phyloP scores from a whole-genome alignment of 305 asterid species.

The Fraxinus sp. region DNA sequence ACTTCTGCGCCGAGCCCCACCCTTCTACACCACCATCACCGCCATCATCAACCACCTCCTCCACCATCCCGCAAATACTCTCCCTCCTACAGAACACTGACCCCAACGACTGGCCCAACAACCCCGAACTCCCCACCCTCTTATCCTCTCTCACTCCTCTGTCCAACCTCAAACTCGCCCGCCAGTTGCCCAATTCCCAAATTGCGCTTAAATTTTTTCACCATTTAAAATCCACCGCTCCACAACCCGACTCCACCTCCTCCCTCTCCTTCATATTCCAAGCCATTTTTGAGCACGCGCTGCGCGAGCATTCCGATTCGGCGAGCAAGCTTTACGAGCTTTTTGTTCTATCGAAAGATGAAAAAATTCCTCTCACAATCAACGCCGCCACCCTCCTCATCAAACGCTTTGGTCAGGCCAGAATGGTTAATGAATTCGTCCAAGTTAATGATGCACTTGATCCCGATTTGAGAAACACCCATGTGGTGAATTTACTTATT shows the following conservation, averaged over 20 bases:
- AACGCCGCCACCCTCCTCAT: constrained; percentile 60
- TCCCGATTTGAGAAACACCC: constrained; percentile 35
- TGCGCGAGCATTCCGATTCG: constrained; percentile 39
- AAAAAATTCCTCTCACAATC: constrained; percentile 42
- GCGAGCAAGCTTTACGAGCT: constrained; percentile 49
- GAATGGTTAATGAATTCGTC: constrained; percentile 55
- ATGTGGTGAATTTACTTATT: constrained; percentile 47
- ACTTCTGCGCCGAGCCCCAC: constrained; percentile 16
- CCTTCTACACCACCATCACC: constrained; percentile 18
- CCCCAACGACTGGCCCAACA: constrained; percentile 54
- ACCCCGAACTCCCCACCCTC: constrained; percentile 46
- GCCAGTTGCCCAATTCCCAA: constrained; percentile 55
- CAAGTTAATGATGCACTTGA: constrained; percentile 42
- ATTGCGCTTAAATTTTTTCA: constrained; percentile 56
- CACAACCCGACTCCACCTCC: constrained; percentile 11
- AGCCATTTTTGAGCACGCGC: constrained; percentile 58
- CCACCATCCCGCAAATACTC: constrained; percentile 33
- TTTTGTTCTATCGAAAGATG: constrained; percentile 40
- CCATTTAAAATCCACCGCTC: constrained; percentile 34
- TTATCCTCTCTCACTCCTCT: constrained; percentile 45
- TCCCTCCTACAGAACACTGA: constrained; percentile 51
- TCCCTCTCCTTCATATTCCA: constrained; percentile 58
- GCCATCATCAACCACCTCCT: constrained; percentile 12
- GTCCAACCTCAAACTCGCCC: constrained; percentile 53
- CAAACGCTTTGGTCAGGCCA: constrained; percentile 42